A percentile compares a stretch with the other conserved stretches of the same genome.
These are phyloP conservation scores for Aspergillus sp. DNA, from an alignment of 2,329 filamentous ascomycete genomes.

Conservation along the genomic window DNA sequence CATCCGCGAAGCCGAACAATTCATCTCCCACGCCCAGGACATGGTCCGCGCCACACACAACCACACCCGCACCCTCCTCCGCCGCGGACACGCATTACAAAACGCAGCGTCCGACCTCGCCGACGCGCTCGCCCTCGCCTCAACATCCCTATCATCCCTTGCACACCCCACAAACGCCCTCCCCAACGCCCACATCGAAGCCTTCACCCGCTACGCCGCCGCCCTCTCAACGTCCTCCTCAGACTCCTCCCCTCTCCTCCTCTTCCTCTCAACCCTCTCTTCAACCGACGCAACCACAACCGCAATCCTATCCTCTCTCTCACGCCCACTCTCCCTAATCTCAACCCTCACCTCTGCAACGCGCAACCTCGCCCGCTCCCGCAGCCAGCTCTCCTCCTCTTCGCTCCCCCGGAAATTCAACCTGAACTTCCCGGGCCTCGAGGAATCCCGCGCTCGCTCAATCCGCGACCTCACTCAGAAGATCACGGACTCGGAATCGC, in stretches of 20 bases:
- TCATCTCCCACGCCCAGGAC: slow-evolving; percentile 87
- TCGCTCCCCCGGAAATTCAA: slow-evolving; percentile 53
- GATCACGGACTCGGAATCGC: slow-evolving; percentile 69
- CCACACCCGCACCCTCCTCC: slow-evolving; percentile 79
- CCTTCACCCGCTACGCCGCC: slow-evolving; percentile 73
- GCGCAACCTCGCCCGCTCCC: slow-evolving; percentile 77
- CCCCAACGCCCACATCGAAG: slow-evolving; percentile 68
- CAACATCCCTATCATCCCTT: slow-evolving; percentile 56
- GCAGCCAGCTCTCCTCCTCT: slow-evolving; percentile 71
- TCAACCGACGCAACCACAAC: slow-evolving; percentile 83
- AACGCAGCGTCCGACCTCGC: slow-evolving; percentile 60
- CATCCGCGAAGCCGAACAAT: slow-evolving; percentile 86
- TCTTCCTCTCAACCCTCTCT: slow-evolving; percentile 76
- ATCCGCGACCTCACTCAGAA: slow-evolving; percentile 85
- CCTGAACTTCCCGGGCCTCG: slow-evolving; percentile 60
- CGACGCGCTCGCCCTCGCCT: slow-evolving; percentile 47
- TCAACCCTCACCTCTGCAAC: slow-evolving; percentile 73
- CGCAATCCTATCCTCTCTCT: slow-evolving; percentile 78
- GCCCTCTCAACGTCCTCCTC: slow-evolving; percentile 62
- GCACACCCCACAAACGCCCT: slow-evolving; percentile 62
- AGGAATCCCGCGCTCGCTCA: slow-evolving; percentile 81
- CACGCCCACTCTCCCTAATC: slow-evolving; percentile 78
- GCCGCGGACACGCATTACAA: slow-evolving; percentile 74
- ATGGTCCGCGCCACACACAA: slow-evolving; percentile 84
- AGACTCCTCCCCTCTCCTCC: slow-evolving; percentile 73